These are phyloP conservation scores for Phoma herbarum DNA, from an alignment of 2,329 filamentous ascomycete species.

Conservation along the genomic window DNA sequence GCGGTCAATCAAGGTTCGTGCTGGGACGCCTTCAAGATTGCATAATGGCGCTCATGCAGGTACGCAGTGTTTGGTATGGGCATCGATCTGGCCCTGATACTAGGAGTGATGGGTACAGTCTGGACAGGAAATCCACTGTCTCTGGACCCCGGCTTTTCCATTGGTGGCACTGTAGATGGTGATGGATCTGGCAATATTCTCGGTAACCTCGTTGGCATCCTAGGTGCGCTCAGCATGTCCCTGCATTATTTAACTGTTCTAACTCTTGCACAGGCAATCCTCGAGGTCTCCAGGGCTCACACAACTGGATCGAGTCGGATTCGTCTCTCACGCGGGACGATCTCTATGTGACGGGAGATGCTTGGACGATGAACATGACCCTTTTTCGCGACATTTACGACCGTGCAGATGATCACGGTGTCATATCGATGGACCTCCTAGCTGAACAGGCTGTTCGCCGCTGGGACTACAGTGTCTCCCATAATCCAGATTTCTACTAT, in stretches of 20 bases:
- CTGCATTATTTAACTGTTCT: constrained; percentile 28
- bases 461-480: constrained; percentile 58
- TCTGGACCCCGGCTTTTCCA: constrained; percentile 61
- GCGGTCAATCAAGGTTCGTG: constrained; percentile 54
- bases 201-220: constrained; percentile 55
- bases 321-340: constrained; percentile 54
- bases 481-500: constrained; percentile 65
- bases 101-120: constrained; percentile 58
- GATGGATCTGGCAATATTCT: constrained; percentile 51
- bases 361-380: constrained; percentile 54
- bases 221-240: constrained; percentile 40
- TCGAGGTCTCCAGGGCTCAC: constrained; percentile 55
- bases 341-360: constrained; percentile 53
- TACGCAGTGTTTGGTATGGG: constrained; percentile 56
- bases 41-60: neutral
- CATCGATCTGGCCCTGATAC: constrained; percentile 50
- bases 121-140: constrained; percentile 62
- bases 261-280: constrained; percentile 48
- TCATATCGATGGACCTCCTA: constrained; percentile 28
- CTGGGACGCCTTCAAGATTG: neutral
- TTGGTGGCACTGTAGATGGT: constrained; percentile 50
- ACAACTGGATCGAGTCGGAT: constrained; percentile 56
- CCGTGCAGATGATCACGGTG: constrained; percentile 25
- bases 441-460: constrained; percentile 48
- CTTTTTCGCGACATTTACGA: constrained; percentile 58